Base-by-base conservation (phyloP, 495 filamentous ascomycete species). In the Clavariopsis aquatica region DNA sequence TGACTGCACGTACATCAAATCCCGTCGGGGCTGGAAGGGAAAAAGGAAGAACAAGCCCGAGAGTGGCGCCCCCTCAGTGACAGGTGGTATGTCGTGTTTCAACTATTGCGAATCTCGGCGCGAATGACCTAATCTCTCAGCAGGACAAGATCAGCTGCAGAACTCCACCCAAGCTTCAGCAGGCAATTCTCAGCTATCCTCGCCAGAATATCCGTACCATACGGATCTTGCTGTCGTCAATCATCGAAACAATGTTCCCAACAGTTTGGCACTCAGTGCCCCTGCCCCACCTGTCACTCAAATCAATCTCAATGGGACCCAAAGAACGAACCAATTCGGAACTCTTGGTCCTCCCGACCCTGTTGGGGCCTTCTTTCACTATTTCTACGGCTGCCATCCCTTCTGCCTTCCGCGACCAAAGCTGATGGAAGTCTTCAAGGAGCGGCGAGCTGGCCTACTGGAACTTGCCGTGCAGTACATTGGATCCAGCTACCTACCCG, bases 331-430 rank as follows among this genome's bases (percentile, higher is more conserved):
- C 22, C 46, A 56, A n/a, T 58, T 41, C 20, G 52, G 46, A 10
- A 59, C 28, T 26, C 10, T 27, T 24, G 60, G 54, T 28, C 47
- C 62, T 13, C 52, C 38, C 12, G 55, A 34, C 19, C 52, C 62
- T 24, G 47, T 63, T 15, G 22, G 22, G 24, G 63, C 67, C 1
- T 72, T 69, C 47, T 70, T 49, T 47, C 36, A 49, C 24, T 70
- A 60, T 74, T 92, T 92, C 70, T 84, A 91, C 66, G 78, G 79
- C 2, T 81, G 83, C 2, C 90, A 93, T 70, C 90, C 90, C 0
- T 83, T 91, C 64, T 73, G 84, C 4, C 68, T 85, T 0, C 84
- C 84, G 3, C 75, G 76, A 27, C 64, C 73, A 41, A 75, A 74
- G 54, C 77, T 84, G 22, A 4, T 71, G 29, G 64, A 66, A 20